A percentile compares a stretch with the other conserved stretches of the same genome.
These are phyloP conservation scores for Ustanciosporium gigantosporum DNA, from an alignment of 1,284 basidiomycete species.

Conservation along the genomic window DNA sequence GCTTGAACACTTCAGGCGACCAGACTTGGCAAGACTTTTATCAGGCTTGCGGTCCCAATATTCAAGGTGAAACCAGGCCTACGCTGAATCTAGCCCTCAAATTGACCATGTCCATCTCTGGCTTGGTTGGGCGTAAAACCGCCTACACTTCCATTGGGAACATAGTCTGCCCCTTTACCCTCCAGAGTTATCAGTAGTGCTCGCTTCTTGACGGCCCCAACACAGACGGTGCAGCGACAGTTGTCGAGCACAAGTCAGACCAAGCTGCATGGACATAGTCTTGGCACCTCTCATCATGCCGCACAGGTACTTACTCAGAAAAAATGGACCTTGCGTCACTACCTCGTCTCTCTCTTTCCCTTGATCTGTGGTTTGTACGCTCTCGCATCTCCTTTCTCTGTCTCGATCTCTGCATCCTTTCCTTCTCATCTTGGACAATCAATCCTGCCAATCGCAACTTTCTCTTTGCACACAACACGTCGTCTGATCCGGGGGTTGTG, in stretches of 20 bases:
- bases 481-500: too few species aligned
- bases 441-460: too few species aligned
- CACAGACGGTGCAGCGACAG: neutral
- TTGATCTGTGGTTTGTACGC: too few species aligned
- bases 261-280: constrained; percentile 14
- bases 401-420: too few species aligned
- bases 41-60: constrained; percentile 37
- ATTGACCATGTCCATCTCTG: constrained; percentile 37
- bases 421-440: too few species aligned
- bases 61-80: constrained; percentile 10
- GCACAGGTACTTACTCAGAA: too few species aligned
- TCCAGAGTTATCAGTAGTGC: constrained; percentile 30
- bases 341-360: too few species aligned
- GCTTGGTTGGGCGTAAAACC: constrained; percentile 39
- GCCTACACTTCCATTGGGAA: constrained; percentile 33
- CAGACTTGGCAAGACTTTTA: constrained; percentile 42
- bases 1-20: constrained; percentile 46
- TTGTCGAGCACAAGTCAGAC: neutral
- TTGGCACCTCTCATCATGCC: too few species aligned
- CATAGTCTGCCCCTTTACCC: constrained; percentile 37
- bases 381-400: too few species aligned
- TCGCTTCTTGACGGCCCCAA: too few species aligned
- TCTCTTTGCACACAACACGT: too few species aligned
- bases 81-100: constrained; percentile 38
- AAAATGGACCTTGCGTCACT: too few species aligned